phyloP scores from a whole-genome alignment of 495 filamentous ascomycete species.

The Hypoxylon crocopeplum region DNA sequence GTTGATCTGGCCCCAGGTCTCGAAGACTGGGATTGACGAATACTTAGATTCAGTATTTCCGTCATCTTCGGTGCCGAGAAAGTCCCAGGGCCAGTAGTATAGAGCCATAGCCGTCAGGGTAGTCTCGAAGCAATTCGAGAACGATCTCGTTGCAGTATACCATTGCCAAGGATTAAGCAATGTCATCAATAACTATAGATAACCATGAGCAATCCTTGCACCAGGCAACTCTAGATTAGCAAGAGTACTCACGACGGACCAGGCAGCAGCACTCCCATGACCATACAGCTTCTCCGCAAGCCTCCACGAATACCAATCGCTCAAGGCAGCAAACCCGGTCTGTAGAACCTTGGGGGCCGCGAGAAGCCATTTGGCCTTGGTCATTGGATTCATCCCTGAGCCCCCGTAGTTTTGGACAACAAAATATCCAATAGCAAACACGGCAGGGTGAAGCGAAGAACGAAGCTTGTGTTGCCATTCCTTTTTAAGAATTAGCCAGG shows the following conservation, averaged over 20 bases:
- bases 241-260: conserved; percentile 66
- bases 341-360: conserved; percentile 78
- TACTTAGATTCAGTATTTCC: conserved; percentile 35
- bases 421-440: conserved; percentile 83
- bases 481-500: conserved; percentile 54
- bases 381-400: conserved; percentile 16
- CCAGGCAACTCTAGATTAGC: neutral
- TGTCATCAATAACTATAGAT: conserved; percentile 67
- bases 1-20: conserved; percentile 40
- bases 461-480: conserved; percentile 93
- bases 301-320: conserved; percentile 91
- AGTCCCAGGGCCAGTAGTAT: conserved; percentile 84
- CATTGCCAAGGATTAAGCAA: conserved; percentile 93
- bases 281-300: conserved; percentile 79
- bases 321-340: conserved; percentile 75
- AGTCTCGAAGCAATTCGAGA: conserved; percentile 94
- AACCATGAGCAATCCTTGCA: conserved; percentile 10
- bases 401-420: conserved; percentile 51
- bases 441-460: conserved; percentile 86
- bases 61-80: conserved; percentile 48
- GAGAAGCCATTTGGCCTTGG: conserved; percentile 56
- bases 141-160: conserved; percentile 91
- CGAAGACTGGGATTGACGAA: conserved; percentile 24
- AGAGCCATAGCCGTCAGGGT: conserved; percentile 82
- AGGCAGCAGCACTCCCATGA: conserved; percentile 64